These are phyloP conservation scores for Xylariaceae sp. DNA, from an alignment of 2,329 filamentous ascomycete species.

Conservation along the genomic window DNA sequence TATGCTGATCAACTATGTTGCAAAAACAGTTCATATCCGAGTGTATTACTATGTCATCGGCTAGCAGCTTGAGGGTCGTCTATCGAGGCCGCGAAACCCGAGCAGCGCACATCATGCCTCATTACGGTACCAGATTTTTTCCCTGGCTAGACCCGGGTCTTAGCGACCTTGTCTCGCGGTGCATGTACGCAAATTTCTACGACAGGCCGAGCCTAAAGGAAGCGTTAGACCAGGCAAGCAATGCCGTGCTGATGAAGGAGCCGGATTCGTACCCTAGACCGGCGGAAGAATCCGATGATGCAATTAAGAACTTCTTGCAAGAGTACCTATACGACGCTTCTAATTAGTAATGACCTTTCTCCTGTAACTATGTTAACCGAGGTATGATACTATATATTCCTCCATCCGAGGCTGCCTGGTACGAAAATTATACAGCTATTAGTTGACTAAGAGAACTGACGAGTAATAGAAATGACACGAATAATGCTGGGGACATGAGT, in stretches of 20 bases:
- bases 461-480: too few species aligned
- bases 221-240: background rate
- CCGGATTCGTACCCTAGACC: background rate
- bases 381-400: too few species aligned
- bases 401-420: too few species aligned
- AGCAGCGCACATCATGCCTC: background rate
- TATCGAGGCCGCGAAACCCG: background rate
- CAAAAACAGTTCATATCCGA: too few species aligned
- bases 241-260: background rate
- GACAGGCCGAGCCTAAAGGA: conserved; percentile 1
- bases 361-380: too few species aligned
- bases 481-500: too few species aligned
- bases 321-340: background rate
- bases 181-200: background rate
- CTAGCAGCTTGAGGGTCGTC: background rate
- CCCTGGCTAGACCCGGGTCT: conserved; percentile 1
- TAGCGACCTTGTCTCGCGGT: conserved; percentile 6
- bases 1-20: background rate
- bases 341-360: too few species aligned
- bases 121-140: background rate
- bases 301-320: conserved; percentile 1
- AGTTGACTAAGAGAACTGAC: too few species aligned
- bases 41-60: too few species aligned
- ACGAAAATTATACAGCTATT: too few species aligned
- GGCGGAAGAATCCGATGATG: background rate